Base-by-base conservation (phyloP, 306 rosid genomes). In the Ziziphus jujuba region DNA sequence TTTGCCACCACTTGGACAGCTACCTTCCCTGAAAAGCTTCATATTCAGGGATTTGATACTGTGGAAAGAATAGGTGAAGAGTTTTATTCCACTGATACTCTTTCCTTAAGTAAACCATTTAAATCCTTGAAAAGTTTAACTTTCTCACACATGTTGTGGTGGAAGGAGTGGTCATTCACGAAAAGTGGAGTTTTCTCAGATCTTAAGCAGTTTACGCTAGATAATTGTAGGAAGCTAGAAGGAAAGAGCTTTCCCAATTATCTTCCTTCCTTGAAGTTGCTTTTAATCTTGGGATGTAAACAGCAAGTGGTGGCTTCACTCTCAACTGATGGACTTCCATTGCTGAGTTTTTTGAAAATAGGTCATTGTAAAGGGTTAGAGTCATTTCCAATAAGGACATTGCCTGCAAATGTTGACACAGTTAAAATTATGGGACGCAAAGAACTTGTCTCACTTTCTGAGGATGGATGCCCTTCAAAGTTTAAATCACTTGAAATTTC, bases 391-490 rank as follows among this genome's bases (percentile, higher is more conserved):
- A 28, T 28, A 28, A 28, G 33, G 33, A 28, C 33, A 28, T 28
- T 28, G 33, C 4, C 33, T 1, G 33, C 33, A 28, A 28, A 28
- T 28, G 33, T 28, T 1, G 33, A 28, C 33, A 28, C 33, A 28
- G 33, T 28, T 28, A 28, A 28, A 28, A 28, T 28, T 28, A 28
- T 28, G 33, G 33, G 33, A 28, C 4, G 33, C 33, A 28, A 28
- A 28, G 33, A 28, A 28, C 33, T 28, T 28, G 33, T 28, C 33
- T 28, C 33, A 28, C 2, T 28, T 28, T 4, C 77, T 0, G 8
- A 28, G 8, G 80, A 36, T 17, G 75, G 61, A 50, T 73, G 63
- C 34, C 72, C 75, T 17, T n/a, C 28, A 28, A 78, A 40, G 7
- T 13, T 28, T 5, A 2, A 9, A 16, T 0, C 0, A 28, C 33